These are phyloP conservation scores for Ceratobasidium sp. DNA, from an alignment of 1,284 basidiomycete genomes.

Conservation along the genomic window DNA sequence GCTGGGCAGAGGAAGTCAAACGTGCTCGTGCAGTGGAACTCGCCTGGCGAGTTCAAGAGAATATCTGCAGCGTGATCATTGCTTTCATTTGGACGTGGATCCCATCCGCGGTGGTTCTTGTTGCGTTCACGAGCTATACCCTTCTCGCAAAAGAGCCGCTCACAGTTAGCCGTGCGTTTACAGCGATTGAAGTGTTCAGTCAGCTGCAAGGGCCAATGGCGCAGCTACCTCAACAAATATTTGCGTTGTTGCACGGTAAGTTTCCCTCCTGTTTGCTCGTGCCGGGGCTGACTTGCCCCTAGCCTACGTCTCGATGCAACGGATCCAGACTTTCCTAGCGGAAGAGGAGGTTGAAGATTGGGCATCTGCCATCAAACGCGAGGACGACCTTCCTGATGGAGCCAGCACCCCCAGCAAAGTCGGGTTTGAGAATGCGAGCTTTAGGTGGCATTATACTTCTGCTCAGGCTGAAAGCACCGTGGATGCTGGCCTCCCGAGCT, in stretches of 20 bases:
- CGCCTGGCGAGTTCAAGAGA: constrained; percentile 72
- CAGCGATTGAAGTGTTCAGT: constrained; percentile 73
- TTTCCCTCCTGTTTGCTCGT: neutral
- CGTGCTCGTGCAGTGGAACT: constrained; percentile 69
- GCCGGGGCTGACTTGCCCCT: constrained; percentile 1
- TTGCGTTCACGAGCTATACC: constrained; percentile 74
- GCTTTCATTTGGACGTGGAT: constrained; percentile 69
- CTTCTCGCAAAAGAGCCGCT: constrained; percentile 68
- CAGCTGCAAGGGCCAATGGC: constrained; percentile 71
- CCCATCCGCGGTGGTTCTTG: constrained; percentile 73
- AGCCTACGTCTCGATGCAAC: constrained; percentile 79
- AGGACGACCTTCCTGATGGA: constrained; percentile 36
- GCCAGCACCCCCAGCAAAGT: constrained; percentile 54
- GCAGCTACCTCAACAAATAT: constrained; percentile 70
- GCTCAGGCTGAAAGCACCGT: neutral
- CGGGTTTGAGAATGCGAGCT: constrained; percentile 67
- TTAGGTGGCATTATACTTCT: constrained; percentile 66
- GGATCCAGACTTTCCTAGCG: constrained; percentile 71
- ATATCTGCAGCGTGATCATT: constrained; percentile 56
- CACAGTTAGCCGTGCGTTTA: constrained; percentile 77
- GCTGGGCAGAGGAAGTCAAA: constrained; percentile 67
- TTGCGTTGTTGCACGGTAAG: constrained; percentile 71
- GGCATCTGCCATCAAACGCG: constrained; percentile 67
- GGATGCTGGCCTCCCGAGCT: constrained; percentile 3
- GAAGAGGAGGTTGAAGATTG: constrained; percentile 75